Evolutionary conservation across 345 rosid genomes (phyloP), one percentile per base, ranked within the genome.

Genomic region (Aethionema arabicum): DNA sequence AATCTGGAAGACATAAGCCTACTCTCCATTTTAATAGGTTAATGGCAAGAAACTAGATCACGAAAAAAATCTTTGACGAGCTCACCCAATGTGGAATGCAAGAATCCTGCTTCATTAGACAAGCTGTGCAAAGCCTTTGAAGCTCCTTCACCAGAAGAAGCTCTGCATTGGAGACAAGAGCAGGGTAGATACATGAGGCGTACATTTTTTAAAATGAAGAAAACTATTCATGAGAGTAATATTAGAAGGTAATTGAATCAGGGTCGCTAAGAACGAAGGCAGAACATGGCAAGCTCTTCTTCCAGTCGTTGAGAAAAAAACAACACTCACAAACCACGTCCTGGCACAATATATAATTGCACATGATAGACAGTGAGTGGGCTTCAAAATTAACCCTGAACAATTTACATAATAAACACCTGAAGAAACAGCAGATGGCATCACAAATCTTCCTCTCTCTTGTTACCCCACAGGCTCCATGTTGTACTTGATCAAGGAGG

Each of bases 351-450:
- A 40, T 35, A 32, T 32, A 29, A 56, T 33, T 21, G n/a, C 8
- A 42, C 36, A 51, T 64, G 49, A 51, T 10, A 47, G 9, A 41
- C 32, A 32, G 31, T 41, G 65, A 53, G 52, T 3, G 4, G 35
- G 16, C 12, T 60, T 21, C 39, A 60, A 65, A 27, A 53, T 14
- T 47, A 21, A 42, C n/a, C 6, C 9, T 58, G 43, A 59, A 12
- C 14, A 66, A 32, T 60, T 12, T 33, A 65, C 38, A 60, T 11
- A 33, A 60, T 61, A 45, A 61, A 53, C 63, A 92, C 98, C 96
- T 84, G 83, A 90, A 93, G 74, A 93, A 93, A 77, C 85, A 79
- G 63, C 88, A 78, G 63, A 93, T 77, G 69, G 99, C 91, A 76
- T 87, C 96, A 72, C 51, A 58, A 30, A 80, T 80, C 84, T 93